phyloP scores from a whole-genome alignment of 1,139 yeast species.

The Scheffersomyces cryptocercus region DNA sequence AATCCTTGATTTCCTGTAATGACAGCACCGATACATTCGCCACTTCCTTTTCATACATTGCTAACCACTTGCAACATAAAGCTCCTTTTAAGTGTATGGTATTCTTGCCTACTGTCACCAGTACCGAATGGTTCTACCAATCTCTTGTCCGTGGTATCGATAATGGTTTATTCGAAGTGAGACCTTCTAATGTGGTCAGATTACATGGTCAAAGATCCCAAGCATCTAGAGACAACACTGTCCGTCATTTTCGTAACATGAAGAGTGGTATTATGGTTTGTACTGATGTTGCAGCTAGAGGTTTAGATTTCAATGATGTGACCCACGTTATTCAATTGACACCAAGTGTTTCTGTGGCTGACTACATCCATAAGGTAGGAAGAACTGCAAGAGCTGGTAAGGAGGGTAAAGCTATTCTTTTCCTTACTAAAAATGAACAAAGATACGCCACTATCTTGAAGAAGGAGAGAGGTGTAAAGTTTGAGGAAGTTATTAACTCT shows the following conservation, averaged over 20 bases:
- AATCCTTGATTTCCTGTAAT: slow-evolving; percentile 55
- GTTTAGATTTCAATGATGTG: slow-evolving; percentile 94
- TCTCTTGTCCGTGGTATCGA: slow-evolving; percentile 20
- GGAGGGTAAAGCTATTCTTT: slow-evolving; percentile 64
- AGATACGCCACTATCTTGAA: slow-evolving; percentile 47
- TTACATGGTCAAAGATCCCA: slow-evolving; percentile 79
- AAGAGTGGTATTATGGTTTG: slow-evolving; percentile 78
- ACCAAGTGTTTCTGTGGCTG: slow-evolving; percentile 70
- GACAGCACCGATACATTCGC: slow-evolving; percentile 50
- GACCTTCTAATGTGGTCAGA: slow-evolving; percentile 19
- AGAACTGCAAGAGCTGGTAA: slow-evolving; percentile 97
- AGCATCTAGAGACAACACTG: slow-evolving; percentile 58
- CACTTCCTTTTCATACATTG: slow-evolving; percentile 53
- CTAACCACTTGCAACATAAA: slow-evolving; percentile 22
- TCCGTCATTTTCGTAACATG: slow-evolving; percentile 53
- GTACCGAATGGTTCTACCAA: slow-evolving; percentile 58
- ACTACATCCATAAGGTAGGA: slow-evolving; percentile 96
- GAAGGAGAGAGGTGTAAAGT: slow-evolving; percentile 49
- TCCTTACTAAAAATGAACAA: slow-evolving; percentile 49
- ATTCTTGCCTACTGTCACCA: slow-evolving; percentile 76
- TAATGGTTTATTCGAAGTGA: slow-evolving; percentile 11
- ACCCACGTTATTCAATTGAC: slow-evolving; percentile 98
- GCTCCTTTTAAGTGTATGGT: slow-evolving; percentile 71
- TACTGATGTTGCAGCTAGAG: slow-evolving; percentile 98
- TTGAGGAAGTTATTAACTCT: slow-evolving; percentile 36